Conservation (phyloP, 1,139 yeast genomes). For the Suhomyces yuchorum region DNA sequence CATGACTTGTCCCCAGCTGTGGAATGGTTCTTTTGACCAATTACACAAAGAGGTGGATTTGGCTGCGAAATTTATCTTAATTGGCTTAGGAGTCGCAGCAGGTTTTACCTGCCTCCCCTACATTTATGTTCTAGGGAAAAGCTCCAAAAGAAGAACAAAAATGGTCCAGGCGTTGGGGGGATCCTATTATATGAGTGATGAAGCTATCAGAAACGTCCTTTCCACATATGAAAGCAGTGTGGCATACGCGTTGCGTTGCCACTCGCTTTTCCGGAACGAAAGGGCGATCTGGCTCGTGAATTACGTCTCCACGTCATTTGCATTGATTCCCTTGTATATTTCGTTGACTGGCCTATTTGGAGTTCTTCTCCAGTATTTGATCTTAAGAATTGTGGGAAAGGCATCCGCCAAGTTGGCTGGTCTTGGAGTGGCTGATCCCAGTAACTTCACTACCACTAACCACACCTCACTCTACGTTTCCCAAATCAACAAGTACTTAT, state of each 20-base stretch:
- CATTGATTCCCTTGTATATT: slow-evolving; percentile 46
- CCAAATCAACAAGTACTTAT: slow-evolving; percentile 28
- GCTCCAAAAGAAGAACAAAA: slow-evolving; percentile 50
- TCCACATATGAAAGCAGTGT: slow-evolving; percentile 23
- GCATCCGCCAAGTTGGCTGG: slow-evolving; percentile 9
- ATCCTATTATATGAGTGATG: slow-evolving; percentile 1
- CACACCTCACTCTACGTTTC: slow-evolving; percentile 18
- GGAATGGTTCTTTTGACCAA: neutral
- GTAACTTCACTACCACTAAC: neutral
- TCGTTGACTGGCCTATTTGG: slow-evolving; percentile 52
- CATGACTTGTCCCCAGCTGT: neutral
- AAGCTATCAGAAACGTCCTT: slow-evolving; percentile 18
- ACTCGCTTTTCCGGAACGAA: slow-evolving; percentile 3
- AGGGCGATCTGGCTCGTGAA: slow-evolving; percentile 46
- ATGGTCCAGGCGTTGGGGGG: slow-evolving; percentile 27
- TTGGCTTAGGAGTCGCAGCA: slow-evolving; percentile 37
- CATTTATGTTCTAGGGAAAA: slow-evolving; percentile 43
- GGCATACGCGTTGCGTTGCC: slow-evolving; percentile 18
- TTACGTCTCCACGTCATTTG: slow-evolving; percentile 51
- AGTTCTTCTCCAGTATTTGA: slow-evolving; percentile 48
- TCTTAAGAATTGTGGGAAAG: slow-evolving; percentile 27
- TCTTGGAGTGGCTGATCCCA: neutral
- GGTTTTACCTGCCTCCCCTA: slow-evolving; percentile 38
- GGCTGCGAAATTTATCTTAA: slow-evolving; percentile 39
- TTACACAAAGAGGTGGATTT: slow-evolving; percentile 40